Base-by-base conservation (phyloP, 2,329 filamentous ascomycete genomes). In the Trichoderma atroviride region DNA sequence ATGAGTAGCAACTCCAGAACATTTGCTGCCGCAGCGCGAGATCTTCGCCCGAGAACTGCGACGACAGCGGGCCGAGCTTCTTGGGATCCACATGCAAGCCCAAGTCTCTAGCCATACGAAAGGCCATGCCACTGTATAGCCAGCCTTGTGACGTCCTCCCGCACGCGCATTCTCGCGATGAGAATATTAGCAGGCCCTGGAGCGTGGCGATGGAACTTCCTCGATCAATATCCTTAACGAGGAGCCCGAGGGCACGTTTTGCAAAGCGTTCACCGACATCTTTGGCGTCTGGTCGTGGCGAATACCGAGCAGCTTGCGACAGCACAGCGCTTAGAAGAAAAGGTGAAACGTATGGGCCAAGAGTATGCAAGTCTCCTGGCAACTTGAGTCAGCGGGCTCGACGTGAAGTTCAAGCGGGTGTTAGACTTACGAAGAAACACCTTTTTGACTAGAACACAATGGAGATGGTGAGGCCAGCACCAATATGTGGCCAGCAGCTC, bases 1-100 rank as follows among this genome's bases (percentile, higher is more conserved):
- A 58, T 13, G 56, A 37, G 56, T 58, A 58, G n/a, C 56, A 58
- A 37, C 56, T 40, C 56, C 56, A 58, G 56, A 58, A 58, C 31
- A 58, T n/a, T 14, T 58, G 56, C 13, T 58, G 19, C n/a, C 56
- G 31, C n/a, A 58, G 22, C 10, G 56, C 56, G 4, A 58, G 22
- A 6, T 14, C 31, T 22, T 58, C 56, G 19, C 4, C 13, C 4
- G 56, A 24, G 31, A 58, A n/a, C 2, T 58, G 56, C 14, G 16
- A 31, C 16, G 13, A 14, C 11, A 40, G 37, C 11, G 11, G 37
- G 37, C 16, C 16, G 4, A 58, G 31, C 5, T 14, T 24, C 16
- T 24, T 16, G 14, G 56, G 56, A 37, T 58, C 16, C 5, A 58
- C n/a, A 27, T 58, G 56, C 2, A 58, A 14, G 31, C 56, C 56